Evolutionary conservation across 306 rosid genomes (phyloP).

Genomic region (Senna tora): DNA sequence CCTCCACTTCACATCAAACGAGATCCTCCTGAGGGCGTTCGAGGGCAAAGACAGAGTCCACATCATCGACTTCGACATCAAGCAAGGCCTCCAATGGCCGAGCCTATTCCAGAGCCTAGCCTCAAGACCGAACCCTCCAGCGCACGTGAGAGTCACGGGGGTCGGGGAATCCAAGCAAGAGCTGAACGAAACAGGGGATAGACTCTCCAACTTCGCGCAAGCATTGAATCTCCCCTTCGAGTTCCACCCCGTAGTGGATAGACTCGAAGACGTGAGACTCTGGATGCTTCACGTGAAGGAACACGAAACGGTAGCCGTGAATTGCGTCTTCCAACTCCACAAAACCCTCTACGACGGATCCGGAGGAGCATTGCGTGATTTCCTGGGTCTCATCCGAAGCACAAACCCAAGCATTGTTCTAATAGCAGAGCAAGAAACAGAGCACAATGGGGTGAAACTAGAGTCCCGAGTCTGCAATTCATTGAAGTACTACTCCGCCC

Average conservation of each 20-base stretch:
- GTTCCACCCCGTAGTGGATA: conserved; percentile 93
- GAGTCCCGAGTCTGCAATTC: conserved; percentile 74
- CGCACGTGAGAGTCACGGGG: conserved; percentile 89
- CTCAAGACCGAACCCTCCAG: conserved; percentile 78
- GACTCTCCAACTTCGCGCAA: conserved; percentile 83
- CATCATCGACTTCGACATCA: conserved; percentile 91
- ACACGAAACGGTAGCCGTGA: conserved; percentile 81
- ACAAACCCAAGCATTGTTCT: conserved; percentile 66
- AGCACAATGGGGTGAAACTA: conserved; percentile 65
- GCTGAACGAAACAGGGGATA: conserved; percentile 87
- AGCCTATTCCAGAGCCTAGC: conserved; percentile 92
- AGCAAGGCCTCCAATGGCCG: conserved; percentile 98
- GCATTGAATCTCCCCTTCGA: conserved; percentile 84
- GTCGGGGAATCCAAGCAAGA: conserved; percentile 94
- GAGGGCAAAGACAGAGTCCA: conserved; percentile 98
- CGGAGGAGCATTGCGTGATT: conserved; percentile 79
- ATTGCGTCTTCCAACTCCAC: conserved; percentile 85
- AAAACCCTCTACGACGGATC: conserved; percentile 68
- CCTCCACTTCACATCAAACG: conserved; percentile 90
- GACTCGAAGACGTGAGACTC: conserved; percentile 93
- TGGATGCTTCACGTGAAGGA: conserved; percentile 99
- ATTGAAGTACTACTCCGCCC: conserved; percentile 70
- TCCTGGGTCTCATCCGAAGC: conserved; percentile 83
- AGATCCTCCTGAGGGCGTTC: conserved; percentile 82
- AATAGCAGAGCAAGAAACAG: conserved; percentile 87